These are phyloP conservation scores for Curvularia lunata DNA, from an alignment of 2,329 filamentous ascomycete species.

Conservation along the genomic window DNA sequence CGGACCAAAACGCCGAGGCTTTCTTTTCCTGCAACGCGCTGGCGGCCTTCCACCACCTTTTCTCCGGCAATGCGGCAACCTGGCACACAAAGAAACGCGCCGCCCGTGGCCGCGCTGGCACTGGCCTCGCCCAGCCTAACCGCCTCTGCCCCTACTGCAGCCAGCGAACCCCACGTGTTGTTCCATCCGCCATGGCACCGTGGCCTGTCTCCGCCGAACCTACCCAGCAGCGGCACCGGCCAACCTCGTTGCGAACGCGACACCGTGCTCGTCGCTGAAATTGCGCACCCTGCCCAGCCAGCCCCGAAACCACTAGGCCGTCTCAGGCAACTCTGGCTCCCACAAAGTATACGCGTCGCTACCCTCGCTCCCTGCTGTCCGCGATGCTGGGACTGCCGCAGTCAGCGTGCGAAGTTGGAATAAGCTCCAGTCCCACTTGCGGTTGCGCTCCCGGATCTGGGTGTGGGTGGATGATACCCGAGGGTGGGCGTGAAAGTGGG, in stretches of 20 bases:
- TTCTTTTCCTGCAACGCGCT: background rate
- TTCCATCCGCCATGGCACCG: slow-evolving; percentile 9
- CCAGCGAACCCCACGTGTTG: slow-evolving; percentile 34
- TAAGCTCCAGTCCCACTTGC: slow-evolving; percentile 44
- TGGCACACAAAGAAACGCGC: background rate
- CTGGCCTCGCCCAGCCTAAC: no score
- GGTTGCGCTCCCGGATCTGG: slow-evolving; percentile 35
- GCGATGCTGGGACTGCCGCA: background rate
- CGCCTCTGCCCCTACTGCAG: background rate
- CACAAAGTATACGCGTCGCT: background rate
- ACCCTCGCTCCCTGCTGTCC: background rate
- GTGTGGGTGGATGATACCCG: slow-evolving; percentile 29
- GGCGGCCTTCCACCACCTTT: slow-evolving; percentile 16
- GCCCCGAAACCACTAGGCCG: slow-evolving; percentile 11
- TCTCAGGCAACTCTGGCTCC: background rate
- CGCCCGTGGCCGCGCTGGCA: background rate
- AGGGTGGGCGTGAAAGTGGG: slow-evolving; percentile 31
- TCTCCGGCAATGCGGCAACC: slow-evolving; percentile 14
- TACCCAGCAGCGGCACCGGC: background rate
- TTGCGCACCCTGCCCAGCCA: background rate
- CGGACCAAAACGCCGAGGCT: slow-evolving; percentile 25
- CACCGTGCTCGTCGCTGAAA: background rate
- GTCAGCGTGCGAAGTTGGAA: slow-evolving; percentile 31
- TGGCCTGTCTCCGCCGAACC: background rate
- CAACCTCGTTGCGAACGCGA: slow-evolving; percentile 3